Evolutionary conservation across 345 rosid species (phyloP), one percentile per base, ranked within the genome.

Genomic region (Gossypium arboreum): DNA sequence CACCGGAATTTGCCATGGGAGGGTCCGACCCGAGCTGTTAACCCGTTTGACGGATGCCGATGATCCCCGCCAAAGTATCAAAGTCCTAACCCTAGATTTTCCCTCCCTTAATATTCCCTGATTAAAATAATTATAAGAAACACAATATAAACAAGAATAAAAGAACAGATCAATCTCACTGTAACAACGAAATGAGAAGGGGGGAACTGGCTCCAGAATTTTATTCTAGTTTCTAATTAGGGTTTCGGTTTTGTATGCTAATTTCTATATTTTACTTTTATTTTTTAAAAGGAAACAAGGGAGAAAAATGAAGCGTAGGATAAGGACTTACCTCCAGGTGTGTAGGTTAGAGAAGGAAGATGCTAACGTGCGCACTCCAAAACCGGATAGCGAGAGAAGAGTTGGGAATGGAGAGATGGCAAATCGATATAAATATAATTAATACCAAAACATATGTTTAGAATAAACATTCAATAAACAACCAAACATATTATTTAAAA

Each of bases 1-100:
- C 92, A 44, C 93, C 97, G 24, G 89, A 93, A 88, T 94, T 90
- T 82, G 97, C 96, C 98, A 94, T 92, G 79, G 85, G 86, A 78
- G 79, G 84, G 72, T 85, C 87, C 84, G 59, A 83, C 81, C 80
- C 51, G 65, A 77, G 52, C 73, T 82, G 83, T 17, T 22, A 20
- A 68, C 41, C 71, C 56, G 39, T 20, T 45, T 6, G 18, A 47
- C 55, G 56, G 55, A 67, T 44, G 12, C 39, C 34, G 39, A 13
- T 67, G 82, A 89, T 82, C 87, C 84, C 87, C 86, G 78, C 94
- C 92, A 81, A 86, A 77, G 84, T 89, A 90, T 90, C 90, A 87
- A 88, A 82, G 9, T 18, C 22, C 44, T 64, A 64, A 64, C 7
- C 73, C 73, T 69, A 51, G 59, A 51, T 51, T 69, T 52, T 25